Base-by-base conservation (phyloP, 208 protist species). In the Acanthamoeba rhysodes region DNA sequence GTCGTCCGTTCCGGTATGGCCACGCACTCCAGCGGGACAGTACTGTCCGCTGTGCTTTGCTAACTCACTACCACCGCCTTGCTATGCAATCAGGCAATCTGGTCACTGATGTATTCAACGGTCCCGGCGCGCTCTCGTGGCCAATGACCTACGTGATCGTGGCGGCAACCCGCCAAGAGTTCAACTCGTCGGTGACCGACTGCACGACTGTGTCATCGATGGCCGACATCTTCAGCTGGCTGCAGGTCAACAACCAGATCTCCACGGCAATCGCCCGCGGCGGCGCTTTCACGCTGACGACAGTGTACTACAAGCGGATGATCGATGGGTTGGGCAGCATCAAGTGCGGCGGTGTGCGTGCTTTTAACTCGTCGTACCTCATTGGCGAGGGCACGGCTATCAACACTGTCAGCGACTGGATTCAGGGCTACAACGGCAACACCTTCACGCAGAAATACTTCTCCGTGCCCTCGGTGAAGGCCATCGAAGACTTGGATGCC, bases 391-490 rank as follows among this genome's bases (percentile, higher is more conserved):
- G 85, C 29, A 72, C 62, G 37, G 45, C 57, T 5, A 91, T 91
- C 62, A 41, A 68, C 85, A 72, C 85, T 1, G 68, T 91, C 53
- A 70, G 85, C 85, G 85, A 91, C 10, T 91, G 85, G 85, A 91
- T 91, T 34, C 85, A 91, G 85, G 85, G 85, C 85, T 91, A 91
- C 85, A 41, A 12, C 55, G 53, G 57, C 85, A 91, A 91, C 62
- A 91, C 85, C 7, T 91, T 91, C 85, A 91, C 48, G 20, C 85
- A 91, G 27, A 91, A 91, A 53, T 91, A 91, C 62, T 91, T 91
- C 27, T 24, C 85, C 22, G 85, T 91, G 12, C n/a, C 85, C 4
- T 45, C 57, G 7, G 22, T 70, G 8, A 68, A 20, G 2, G 85
- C 85, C 53, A 91, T 91, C 85, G 24, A 59, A 3, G 85, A 91